phyloP scores from a whole-genome alignment of 2,329 filamentous ascomycete genomes.

The Acarospora socialis region DNA sequence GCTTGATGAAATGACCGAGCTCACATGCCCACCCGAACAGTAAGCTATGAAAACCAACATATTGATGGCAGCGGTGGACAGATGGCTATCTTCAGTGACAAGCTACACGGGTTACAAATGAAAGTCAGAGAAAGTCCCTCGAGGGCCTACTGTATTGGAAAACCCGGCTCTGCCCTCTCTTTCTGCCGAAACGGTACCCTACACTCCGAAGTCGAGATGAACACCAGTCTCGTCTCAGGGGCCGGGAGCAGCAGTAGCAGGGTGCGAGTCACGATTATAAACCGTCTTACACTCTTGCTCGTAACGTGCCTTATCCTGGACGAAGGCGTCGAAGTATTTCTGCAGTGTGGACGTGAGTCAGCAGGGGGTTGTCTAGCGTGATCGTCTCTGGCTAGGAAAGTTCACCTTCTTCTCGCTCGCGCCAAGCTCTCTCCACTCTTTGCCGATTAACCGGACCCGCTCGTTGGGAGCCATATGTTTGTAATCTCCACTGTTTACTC shows the following conservation, averaged over 20 bases:
- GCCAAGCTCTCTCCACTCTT: constrained; percentile 36
- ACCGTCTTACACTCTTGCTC: constrained; percentile 19
- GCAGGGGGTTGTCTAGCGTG: not conserved
- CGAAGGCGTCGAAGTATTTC: constrained; percentile 17
- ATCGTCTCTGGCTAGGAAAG: constrained; percentile 7
- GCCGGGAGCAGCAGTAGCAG: constrained; percentile 2
- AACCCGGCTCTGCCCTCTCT: no score
- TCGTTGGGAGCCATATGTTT: constrained; percentile 31
- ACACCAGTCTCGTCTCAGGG: no score
- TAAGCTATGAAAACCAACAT: no score
- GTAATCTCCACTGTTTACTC: constrained; percentile 35
- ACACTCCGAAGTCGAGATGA: no score
- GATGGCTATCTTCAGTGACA: no score
- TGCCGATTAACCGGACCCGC: constrained; percentile 23
- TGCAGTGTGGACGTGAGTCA: constrained; percentile 14
- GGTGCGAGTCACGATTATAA: constrained; percentile 13
- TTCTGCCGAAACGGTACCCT: no score
- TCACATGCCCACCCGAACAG: no score
- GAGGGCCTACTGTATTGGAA: no score
- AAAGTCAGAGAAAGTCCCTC: no score
- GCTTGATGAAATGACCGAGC: no score
- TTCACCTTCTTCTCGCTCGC: constrained; percentile 35
- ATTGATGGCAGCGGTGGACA: no score
- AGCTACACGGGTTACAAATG: no score
- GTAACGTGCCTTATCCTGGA: constrained; percentile 18